These are phyloP conservation scores for Jacaranda copaia DNA, from an alignment of 257 asterid genomes.

Conservation along the genomic window DNA sequence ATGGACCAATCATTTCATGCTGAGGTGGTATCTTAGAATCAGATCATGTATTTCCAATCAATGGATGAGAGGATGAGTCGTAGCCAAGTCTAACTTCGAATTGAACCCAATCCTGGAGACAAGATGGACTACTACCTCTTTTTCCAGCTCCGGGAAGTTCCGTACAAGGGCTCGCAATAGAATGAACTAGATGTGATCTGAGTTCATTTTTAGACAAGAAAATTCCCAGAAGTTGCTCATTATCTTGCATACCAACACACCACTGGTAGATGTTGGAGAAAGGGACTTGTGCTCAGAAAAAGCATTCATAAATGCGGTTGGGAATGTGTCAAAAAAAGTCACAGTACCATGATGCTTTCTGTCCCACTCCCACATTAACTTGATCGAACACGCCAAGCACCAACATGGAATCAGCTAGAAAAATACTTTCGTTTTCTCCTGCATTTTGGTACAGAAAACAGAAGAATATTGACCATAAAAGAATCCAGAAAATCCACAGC, in stretches of 20 bases:
- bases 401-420: background rate
- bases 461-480: slow-evolving; percentile 43
- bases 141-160: too few species aligned
- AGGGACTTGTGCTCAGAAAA: background rate
- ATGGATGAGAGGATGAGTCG: too few species aligned
- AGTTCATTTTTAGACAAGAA: background rate
- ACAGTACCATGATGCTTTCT: background rate
- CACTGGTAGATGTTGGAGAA: background rate
- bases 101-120: too few species aligned
- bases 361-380: background rate
- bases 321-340: slow-evolving; percentile 36
- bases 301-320: slow-evolving; percentile 8
- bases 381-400: background rate
- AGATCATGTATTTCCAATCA: too few species aligned
- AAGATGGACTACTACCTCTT: too few species aligned
- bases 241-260: background rate
- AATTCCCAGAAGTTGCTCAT: background rate
- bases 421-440: slow-evolving; percentile 23
- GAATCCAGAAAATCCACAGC: slow-evolving; percentile 33
- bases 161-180: too few species aligned
- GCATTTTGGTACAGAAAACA: slow-evolving; percentile 26
- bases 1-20: too few species aligned
- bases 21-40: too few species aligned
- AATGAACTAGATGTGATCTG: too few species aligned
- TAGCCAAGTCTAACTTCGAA: too few species aligned